phyloP scores from a whole-genome alignment of 768 basidiomycete genomes.

The Thelephora ganbajun region DNA sequence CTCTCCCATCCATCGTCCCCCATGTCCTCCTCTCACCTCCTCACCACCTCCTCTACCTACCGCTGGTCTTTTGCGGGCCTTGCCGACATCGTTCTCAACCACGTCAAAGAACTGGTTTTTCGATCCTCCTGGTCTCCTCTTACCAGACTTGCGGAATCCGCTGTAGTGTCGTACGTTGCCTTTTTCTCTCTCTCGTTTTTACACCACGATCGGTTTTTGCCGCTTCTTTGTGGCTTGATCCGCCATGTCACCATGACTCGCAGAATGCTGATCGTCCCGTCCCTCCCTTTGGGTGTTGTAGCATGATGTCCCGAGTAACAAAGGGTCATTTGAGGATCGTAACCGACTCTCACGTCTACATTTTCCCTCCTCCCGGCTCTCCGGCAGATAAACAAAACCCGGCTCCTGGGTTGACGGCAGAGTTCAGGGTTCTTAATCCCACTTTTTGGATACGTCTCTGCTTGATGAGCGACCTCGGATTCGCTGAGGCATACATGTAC shows the following conservation, averaged over 20 bases:
- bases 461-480: slow-evolving; percentile 53
- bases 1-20: background rate
- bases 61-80: background rate
- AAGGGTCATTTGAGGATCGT: background rate
- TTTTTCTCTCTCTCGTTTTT: background rate
- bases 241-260: no score
- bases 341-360: background rate
- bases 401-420: slow-evolving; percentile 18
- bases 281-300: background rate
- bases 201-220: background rate
- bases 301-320: background rate
- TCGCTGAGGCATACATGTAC: slow-evolving; percentile 69
- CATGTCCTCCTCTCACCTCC: background rate
- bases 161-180: background rate
- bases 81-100: background rate
- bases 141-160: background rate
- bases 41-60: background rate
- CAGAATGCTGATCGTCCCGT: no score
- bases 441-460: slow-evolving; percentile 47
- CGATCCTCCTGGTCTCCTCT: background rate
- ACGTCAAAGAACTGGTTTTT: background rate
- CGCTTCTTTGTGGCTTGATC: background rate
- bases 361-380: background rate
- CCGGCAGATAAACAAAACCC: slow-evolving; percentile 7
- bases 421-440: slow-evolving; percentile 34